Evolutionary conservation across 371 early-diverging fungal genomes (phyloP).

Genomic region (Mortierella sp.): DNA sequence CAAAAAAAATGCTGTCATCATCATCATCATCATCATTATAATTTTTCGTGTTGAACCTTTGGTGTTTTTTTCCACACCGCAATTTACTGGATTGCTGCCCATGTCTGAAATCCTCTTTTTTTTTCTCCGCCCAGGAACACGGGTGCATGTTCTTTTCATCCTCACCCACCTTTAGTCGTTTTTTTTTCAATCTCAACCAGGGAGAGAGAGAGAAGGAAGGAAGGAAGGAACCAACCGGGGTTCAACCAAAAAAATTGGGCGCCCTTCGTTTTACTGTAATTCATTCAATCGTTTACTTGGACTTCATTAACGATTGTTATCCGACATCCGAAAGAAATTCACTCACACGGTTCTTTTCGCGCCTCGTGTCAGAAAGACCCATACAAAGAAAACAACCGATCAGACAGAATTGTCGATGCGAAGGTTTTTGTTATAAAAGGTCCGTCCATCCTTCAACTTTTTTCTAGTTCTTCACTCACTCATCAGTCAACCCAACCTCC

Average conservation of each 20-base stretch:
- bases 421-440: constrained; percentile 19
- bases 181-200: constrained; percentile 8
- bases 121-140: constrained; percentile 15
- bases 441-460: not conserved
- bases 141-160: constrained; percentile 9
- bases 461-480: constrained; percentile 11
- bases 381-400: not conserved
- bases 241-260: not conserved
- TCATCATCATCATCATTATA: not conserved
- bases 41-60: not conserved
- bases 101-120: not conserved
- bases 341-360: no score
- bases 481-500: not conserved
- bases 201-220: not conserved
- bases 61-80: not conserved
- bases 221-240: constrained; percentile 7
- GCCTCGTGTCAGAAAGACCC: not conserved
- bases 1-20: not conserved
- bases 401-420: not conserved
- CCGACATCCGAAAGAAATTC: not conserved
- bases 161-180: not conserved
- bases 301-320: not conserved
- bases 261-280: not conserved
- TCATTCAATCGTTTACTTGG: not conserved
- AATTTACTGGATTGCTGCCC: not conserved